Conservation (phyloP, 2,329 filamentous ascomycete species). For the Sclerotinia trifoliorum region DNA sequence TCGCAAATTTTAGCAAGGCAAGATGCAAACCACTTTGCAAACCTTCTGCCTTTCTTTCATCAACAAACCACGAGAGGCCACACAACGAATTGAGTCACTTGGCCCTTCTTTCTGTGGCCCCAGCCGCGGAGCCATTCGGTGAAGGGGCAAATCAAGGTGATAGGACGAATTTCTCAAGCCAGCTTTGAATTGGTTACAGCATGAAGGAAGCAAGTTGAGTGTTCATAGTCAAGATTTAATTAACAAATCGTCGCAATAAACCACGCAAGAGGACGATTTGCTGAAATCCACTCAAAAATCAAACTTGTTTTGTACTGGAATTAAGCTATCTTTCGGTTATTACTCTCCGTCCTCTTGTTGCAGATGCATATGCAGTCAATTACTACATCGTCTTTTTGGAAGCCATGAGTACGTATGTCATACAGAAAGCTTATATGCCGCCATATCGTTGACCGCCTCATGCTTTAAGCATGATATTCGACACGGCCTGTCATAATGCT, state of each 20-base stretch:
- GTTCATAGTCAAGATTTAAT: neutral
- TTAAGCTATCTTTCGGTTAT: constrained; percentile 7
- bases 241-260: constrained; percentile 3
- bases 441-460: constrained; percentile 10
- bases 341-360: constrained; percentile 13
- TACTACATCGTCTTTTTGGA: neutral
- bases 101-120: neutral
- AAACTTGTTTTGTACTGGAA: neutral
- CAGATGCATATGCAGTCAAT: constrained; percentile 18
- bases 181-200: neutral
- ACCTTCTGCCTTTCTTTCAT: constrained; percentile 15
- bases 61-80: constrained; percentile 19
- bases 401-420: constrained; percentile 4
- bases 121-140: neutral
- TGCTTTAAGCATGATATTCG: constrained; percentile 1
- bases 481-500: neutral
- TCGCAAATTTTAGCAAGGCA: neutral
- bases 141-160: neutral
- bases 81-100: constrained; percentile 1
- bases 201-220: neutral
- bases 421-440: constrained; percentile 1
- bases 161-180: neutral
- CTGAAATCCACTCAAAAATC: constrained; percentile 4
- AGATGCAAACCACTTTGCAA: constrained; percentile 11
- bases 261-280: constrained; percentile 3